Percentiles rank a stretch among this genome's conserved stretches.
Evolutionary conservation across 768 basidiomycete species (phyloP).

Genomic region (Megacollybia marginata): DNA sequence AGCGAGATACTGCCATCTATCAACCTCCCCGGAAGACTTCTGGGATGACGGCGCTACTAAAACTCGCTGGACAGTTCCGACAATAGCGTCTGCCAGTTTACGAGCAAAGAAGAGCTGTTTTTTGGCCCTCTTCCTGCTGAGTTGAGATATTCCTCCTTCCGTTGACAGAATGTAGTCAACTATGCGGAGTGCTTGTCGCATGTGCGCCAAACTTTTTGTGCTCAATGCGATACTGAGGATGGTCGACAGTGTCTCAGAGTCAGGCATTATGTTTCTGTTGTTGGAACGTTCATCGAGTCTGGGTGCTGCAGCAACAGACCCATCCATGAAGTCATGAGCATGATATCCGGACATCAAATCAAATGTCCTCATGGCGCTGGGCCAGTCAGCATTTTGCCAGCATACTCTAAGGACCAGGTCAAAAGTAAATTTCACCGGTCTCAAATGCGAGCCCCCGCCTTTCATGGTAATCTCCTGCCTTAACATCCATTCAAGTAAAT

Average conservation of each 20-base stretch:
- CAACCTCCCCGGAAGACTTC: no score
- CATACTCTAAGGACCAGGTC: constrained; percentile 58
- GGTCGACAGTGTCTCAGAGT: constrained; percentile 46
- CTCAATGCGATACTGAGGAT: constrained; percentile 54
- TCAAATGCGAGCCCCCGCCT: constrained; percentile 35
- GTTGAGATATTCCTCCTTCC: background rate
- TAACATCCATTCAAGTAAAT: constrained; percentile 64
- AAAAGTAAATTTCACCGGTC: constrained; percentile 45
- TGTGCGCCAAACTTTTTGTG: constrained; percentile 39
- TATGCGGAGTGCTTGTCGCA: constrained; percentile 58
- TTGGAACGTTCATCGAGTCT: constrained; percentile 32
- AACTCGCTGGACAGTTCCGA: constrained; percentile 32
- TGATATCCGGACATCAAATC: constrained; percentile 70
- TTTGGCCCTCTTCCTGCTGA: constrained; percentile 15
- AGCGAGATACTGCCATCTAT: no score
- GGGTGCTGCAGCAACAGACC: constrained; percentile 27
- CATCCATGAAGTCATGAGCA: constrained; percentile 46
- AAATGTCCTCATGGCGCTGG: constrained; percentile 45
- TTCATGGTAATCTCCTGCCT: constrained; percentile 38
- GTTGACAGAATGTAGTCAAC: constrained; percentile 22
- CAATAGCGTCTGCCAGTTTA: constrained; percentile 41
- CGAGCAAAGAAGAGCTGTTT: constrained; percentile 32
- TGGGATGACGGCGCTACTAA: no score
- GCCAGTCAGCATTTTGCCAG: constrained; percentile 60
- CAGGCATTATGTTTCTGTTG: constrained; percentile 38